Conservation (phyloP, 768 basidiomycete species). For the Pisolithus marmoratus region DNA sequence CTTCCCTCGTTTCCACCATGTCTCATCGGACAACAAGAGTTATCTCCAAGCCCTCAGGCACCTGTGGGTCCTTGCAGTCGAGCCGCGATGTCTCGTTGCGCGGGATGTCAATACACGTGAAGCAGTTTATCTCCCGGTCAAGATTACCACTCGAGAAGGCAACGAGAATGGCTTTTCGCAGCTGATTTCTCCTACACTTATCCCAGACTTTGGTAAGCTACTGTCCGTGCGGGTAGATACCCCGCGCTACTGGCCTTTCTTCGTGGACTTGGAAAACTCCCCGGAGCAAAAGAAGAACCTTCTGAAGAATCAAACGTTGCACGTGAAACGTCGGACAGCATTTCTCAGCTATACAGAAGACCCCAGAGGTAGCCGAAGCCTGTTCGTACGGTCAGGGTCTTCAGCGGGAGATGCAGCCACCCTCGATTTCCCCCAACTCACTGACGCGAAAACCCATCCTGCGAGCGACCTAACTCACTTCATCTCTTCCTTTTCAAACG, state of each 20-base stretch:
- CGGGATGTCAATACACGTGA: slow-evolving; percentile 90
- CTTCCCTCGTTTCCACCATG: slow-evolving; percentile 81
- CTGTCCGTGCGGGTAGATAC: slow-evolving; percentile 85
- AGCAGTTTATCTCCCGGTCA: slow-evolving; percentile 89
- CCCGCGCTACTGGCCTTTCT: slow-evolving; percentile 93
- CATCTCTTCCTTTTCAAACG: slow-evolving; percentile 82
- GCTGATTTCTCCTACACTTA: slow-evolving; percentile 87
- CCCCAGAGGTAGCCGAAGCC: slow-evolving; percentile 85
- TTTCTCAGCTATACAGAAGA: slow-evolving; percentile 93
- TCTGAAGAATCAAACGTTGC: slow-evolving; percentile 74
- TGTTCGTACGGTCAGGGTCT: slow-evolving; percentile 84
- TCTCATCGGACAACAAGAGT: slow-evolving; percentile 81
- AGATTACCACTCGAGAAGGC: slow-evolving; percentile 72
- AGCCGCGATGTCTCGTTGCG: slow-evolving; percentile 88
- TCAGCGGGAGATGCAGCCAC: slow-evolving; percentile 80
- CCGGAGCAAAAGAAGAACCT: slow-evolving; percentile 65
- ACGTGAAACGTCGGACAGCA: slow-evolving; percentile 87
- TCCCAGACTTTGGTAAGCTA: slow-evolving; percentile 81
- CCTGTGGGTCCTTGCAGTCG: slow-evolving; percentile 92
- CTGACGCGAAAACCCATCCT: slow-evolving; percentile 59
- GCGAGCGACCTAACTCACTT: slow-evolving; percentile 77
- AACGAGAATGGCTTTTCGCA: slow-evolving; percentile 60
- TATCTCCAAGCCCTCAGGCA: slow-evolving; percentile 92
- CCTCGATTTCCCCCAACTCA: slow-evolving; percentile 78
- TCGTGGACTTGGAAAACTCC: slow-evolving; percentile 67